Conservation (phyloP, 2,329 filamentous ascomycete species). For the Fusarium decemcellulare region DNA sequence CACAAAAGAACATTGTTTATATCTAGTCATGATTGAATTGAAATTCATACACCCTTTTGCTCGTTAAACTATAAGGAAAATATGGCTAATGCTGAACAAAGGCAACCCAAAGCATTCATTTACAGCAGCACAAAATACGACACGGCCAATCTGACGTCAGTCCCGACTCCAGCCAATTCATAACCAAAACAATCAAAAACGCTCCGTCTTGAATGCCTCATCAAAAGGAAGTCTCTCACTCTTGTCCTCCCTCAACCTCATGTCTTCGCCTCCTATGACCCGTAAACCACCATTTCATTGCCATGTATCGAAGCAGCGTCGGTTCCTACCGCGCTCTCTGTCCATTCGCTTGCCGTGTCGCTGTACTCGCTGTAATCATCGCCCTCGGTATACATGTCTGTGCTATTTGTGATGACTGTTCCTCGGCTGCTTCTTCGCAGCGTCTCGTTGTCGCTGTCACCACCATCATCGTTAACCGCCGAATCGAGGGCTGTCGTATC, state of each 20-base stretch:
- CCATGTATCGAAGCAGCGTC: conserved; percentile 46
- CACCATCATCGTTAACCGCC: conserved; percentile 40
- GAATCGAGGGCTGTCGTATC: conserved; percentile 44
- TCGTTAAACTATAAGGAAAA: neutral
- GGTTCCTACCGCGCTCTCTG: conserved; percentile 57
- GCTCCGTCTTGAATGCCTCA: conserved; percentile 19
- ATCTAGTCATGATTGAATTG: neutral
- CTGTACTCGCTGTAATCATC: conserved; percentile 58
- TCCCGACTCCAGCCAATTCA: conserved; percentile 11
- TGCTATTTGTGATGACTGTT: conserved; percentile 61
- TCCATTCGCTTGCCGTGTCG: conserved; percentile 64
- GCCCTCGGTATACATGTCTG: conserved; percentile 54
- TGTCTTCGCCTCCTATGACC: conserved; percentile 36
- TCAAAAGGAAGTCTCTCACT: conserved; percentile 10
- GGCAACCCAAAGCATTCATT: neutral
- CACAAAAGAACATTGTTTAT: too few species aligned
- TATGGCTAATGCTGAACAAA: neutral
- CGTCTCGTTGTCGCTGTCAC: conserved; percentile 66
- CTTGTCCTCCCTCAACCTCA: conserved; percentile 6
- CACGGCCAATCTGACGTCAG: neutral
- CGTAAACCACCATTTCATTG: conserved; percentile 55
- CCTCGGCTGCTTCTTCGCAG: conserved; percentile 64
- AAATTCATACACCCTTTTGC: neutral
- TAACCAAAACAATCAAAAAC: conserved; percentile 9
- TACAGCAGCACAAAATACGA: too few species aligned